Conservation (phyloP, 805 yeast species). For the Cyberlindnera japonica region DNA sequence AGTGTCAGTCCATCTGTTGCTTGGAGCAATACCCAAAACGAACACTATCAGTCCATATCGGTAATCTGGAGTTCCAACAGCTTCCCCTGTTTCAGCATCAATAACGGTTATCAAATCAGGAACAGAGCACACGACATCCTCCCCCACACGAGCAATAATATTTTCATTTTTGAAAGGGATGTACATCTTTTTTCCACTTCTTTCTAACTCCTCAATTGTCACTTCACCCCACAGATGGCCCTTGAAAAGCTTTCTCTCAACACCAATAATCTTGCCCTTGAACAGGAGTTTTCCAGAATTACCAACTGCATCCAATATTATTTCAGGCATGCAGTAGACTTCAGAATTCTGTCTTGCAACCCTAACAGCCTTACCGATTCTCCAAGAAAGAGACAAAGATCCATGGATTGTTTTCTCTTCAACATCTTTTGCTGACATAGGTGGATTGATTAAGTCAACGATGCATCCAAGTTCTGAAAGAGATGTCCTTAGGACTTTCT, state of each 20-base stretch:
- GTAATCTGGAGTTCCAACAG: constrained; percentile 40
- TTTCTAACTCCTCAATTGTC: constrained; percentile 30
- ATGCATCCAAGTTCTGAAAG: constrained; percentile 40
- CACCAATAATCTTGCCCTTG: constrained; percentile 41
- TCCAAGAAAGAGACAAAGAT: constrained; percentile 41
- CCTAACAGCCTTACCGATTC: constrained; percentile 42
- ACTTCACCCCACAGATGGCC: constrained; percentile 46
- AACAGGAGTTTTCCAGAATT: constrained; percentile 36
- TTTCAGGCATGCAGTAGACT: constrained; percentile 32
- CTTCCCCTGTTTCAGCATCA: constrained; percentile 41
- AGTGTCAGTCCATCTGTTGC: constrained; percentile 34
- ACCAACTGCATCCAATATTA: constrained; percentile 36
- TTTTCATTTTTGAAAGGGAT: constrained; percentile 49
- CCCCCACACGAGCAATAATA: constrained; percentile 30
- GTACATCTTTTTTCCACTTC: constrained; percentile 19
- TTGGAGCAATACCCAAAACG: constrained; percentile 39
- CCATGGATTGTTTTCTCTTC: constrained; percentile 27
- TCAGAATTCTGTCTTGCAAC: constrained; percentile 36
- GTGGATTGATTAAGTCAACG: constrained; percentile 31
- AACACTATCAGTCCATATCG: constrained; percentile 41
- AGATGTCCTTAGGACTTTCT: constrained; percentile 39
- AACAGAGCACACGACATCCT: constrained; percentile 34
- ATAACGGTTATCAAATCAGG: constrained; percentile 42
- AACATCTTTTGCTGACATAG: constrained; percentile 32
- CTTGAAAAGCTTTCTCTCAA: constrained; percentile 37